Evolutionary conservation across 148 eudicot genomes (phyloP), one percentile per base, ranked within the genome.

Genomic region (Rhododendron griersonianum): DNA sequence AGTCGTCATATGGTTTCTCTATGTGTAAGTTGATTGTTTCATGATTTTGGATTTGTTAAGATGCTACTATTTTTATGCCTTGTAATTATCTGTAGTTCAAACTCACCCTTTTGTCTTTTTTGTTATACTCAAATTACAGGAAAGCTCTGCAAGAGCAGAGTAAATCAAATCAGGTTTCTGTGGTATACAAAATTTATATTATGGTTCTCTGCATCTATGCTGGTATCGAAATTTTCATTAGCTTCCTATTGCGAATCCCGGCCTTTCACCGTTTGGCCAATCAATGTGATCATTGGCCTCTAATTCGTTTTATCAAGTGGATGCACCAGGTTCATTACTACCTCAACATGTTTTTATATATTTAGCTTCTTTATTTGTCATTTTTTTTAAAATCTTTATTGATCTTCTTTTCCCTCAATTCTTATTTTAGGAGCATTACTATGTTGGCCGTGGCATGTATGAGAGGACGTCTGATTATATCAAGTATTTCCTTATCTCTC

Each of bases 401-500:
- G 48, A 71, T 86, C 80, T 82, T 86, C 81, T 37, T 87, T 55
- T 84, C 18, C 23, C 55, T 87, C 18, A 15, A 74, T 79, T 79
- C 30, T 53, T 47, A 85, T 44, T 88, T 35, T 84, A 98, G 99
- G 99, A 95, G 89, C 98, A 94, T 51, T 92, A 95, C 85, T 98
- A 94, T 91, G 99, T 98, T 88, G 99, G 99, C 48, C 98, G 99
- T 76, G 99, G 99, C 91, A 92, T 98, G 98, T 98, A 98, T 84
- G 99, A 98, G 92, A 90, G 93, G 86, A 94, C 99, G 39, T 86
- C 91, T 44, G 98, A 94, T 83, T 98, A 92, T 86, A 82, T 91
- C 44, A 98, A 90, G 99, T 98, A 93, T 86, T 86, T 50, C n/a
- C 80, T 73, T 55, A 76, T 78, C 69, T 84, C 55, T 84, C 14